Evolutionary conservation across 495 filamentous ascomycete species (phyloP).

Genomic region (Podospora fimiseda): DNA sequence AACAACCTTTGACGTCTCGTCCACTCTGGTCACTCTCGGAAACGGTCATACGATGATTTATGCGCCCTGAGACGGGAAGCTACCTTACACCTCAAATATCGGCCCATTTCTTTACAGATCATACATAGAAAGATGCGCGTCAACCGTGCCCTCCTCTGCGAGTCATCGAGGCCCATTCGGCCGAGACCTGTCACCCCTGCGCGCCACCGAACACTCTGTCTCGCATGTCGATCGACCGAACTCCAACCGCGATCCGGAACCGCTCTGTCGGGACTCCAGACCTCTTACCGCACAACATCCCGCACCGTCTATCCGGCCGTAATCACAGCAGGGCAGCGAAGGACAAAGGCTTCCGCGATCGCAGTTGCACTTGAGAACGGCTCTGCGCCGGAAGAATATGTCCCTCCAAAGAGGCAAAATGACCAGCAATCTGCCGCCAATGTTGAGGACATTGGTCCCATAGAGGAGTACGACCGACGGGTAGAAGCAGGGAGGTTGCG

Average conservation of each 20-base stretch:
- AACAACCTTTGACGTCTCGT: not conserved
- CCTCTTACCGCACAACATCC: slow-evolving; percentile 1
- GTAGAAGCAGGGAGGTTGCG: slow-evolving; percentile 64
- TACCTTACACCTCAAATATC: not conserved
- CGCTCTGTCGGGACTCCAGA: not conserved
- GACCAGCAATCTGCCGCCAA: slow-evolving; percentile 13
- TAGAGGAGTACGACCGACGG: slow-evolving; percentile 79
- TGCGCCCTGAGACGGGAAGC: slow-evolving; percentile 3
- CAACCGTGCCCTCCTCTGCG: not conserved
- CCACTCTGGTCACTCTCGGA: not conserved
- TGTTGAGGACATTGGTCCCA: slow-evolving; percentile 54
- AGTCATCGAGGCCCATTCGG: slow-evolving; percentile 2
- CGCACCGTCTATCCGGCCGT: slow-evolving; percentile 13
- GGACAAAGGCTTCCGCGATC: slow-evolving; percentile 26
- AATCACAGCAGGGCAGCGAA: slow-evolving; percentile 21
- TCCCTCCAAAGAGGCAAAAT: no score
- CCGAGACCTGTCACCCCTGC: not conserved
- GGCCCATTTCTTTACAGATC: not conserved
- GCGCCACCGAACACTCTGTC: slow-evolving; percentile 14
- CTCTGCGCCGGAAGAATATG: slow-evolving; percentile 8
- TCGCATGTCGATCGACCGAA: slow-evolving; percentile 8
- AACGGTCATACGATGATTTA: not conserved
- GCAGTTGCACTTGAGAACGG: slow-evolving; percentile 26
- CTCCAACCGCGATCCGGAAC: not conserved
- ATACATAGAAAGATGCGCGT: slow-evolving; percentile 8